Base-by-base conservation (phyloP, 768 basidiomycete species). In the Phaeotremella skinneri region DNA sequence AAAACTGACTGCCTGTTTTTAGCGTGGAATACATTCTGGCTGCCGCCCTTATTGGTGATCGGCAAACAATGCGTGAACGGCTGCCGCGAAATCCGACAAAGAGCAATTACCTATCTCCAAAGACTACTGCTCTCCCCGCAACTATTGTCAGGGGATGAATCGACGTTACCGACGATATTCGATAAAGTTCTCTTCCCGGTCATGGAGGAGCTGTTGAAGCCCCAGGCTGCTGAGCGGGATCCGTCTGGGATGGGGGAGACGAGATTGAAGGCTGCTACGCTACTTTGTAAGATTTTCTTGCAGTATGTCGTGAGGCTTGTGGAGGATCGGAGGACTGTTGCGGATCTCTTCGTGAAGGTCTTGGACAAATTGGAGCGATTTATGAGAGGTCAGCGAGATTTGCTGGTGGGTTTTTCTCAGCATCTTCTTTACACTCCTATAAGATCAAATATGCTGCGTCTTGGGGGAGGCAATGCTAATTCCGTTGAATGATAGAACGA, bases 261-360 rank as follows among this genome's bases (percentile, higher is more conserved):
- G 6, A 84, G 94, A 2, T 75, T 97, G 31, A 83, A 90, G 27
- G 92, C 89, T 3, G 88, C 87, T 27, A 89, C 88, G n/a, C 79
- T 98, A 56, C 80, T 96, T 31, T 96, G 92, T 82, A 96, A 96
- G 79, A 85, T 86, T 11, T 98, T 99, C 79, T 88, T 98, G 83
- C 91, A 94, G 67, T 88, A 91, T 58, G 87, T 91, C 63, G 81
- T 91, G 41, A 83, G 87, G 13, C 86, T 90, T 55, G 83, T 79
- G 47, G 81, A 82, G 61, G 79, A 78, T 11, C 80, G 82, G 42
- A 80, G 59, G 13, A 82, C 16, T 85, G 90, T 73, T 49, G 80
- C 84, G 32, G 80, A 88, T 27, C 73, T 93, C 42, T 98, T 94
- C 89, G 86, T 92, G 63, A 85, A 87, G 66, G 87, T 98, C 14